Evolutionary conservation across 441 rosid genomes (phyloP), one percentile per base, ranked within the genome.

Genomic region (Metrosideros polymorpha): DNA sequence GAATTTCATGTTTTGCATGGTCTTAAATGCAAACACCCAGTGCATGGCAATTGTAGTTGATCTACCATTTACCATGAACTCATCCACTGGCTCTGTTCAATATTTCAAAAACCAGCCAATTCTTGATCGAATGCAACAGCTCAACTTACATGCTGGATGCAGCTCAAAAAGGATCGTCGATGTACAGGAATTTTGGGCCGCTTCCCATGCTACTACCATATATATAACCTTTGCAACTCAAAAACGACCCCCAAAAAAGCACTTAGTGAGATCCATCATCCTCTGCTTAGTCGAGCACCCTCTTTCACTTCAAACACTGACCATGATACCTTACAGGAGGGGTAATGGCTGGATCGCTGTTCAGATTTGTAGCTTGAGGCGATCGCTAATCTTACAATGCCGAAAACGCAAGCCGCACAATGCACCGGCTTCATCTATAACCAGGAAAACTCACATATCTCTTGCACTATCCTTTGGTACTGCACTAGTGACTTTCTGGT

Each of bases 401-500:
- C 17, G 9, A 71, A 71, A 71, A 71, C 27, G 7, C 0, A 1
- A 71, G 17, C 79, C 13, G n/a, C n/a, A 0, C 79, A 71, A 71
- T 71, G 47, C 47, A 39, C 47, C n/a, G 2, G 79, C 79, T 39
- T 39, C 49, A 71, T 22, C 5, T 6, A 10, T 71, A 39, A 71
- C n/a, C 79, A 39, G 45, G 9, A 22, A 71, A 71, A 71, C 79
- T 71, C 79, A 6, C 12, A 18, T 35, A 22, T 71, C 79, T 42
- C 79, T 1, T 1, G 79, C n/a, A 22, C 47, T 39, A 22, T 39
- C 79, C 47, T 71, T 71, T 1, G 49, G n/a, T 5, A 71, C 79
- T 71, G 47, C 79, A 10, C 79, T 71, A 97, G 84, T 96, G 98
- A 91, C 98, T 96, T 92, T 95, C 97, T 14, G 98, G 98, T 90